Evolutionary conservation across 2,329 filamentous ascomycete genomes (phyloP).

Genomic region (Xylaria sp.): DNA sequence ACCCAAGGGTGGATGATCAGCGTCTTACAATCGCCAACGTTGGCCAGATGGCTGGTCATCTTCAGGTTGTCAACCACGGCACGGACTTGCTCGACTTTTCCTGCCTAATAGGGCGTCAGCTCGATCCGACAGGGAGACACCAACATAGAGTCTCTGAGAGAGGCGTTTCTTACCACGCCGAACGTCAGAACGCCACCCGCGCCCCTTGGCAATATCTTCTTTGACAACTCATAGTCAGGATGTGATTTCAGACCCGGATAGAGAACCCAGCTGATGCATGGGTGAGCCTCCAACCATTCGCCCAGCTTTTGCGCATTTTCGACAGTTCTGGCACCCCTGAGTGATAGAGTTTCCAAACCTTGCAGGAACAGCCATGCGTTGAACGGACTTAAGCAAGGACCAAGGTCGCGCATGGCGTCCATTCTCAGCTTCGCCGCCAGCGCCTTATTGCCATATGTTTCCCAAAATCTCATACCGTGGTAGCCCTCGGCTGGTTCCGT

Average conservation of each 20-base stretch:
- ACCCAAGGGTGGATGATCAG: slow-evolving; percentile 78
- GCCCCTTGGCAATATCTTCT: slow-evolving; percentile 74
- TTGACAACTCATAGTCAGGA: slow-evolving; percentile 69
- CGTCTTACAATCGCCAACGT: slow-evolving; percentile 78
- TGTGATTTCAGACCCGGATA: slow-evolving; percentile 76
- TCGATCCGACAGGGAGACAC: neutral
- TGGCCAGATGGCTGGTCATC: slow-evolving; percentile 77
- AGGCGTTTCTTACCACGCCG: slow-evolving; percentile 70
- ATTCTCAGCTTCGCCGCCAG: slow-evolving; percentile 75
- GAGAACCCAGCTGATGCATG: slow-evolving; percentile 76
- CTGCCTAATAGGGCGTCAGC: slow-evolving; percentile 53
- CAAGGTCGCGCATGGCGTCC: slow-evolving; percentile 75
- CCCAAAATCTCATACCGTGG: slow-evolving; percentile 76
- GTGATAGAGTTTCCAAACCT: slow-evolving; percentile 74
- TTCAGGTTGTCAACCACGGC: slow-evolving; percentile 77
- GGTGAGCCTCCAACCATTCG: slow-evolving; percentile 73
- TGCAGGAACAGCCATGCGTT: slow-evolving; percentile 76
- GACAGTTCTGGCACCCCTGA: slow-evolving; percentile 73
- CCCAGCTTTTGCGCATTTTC: slow-evolving; percentile 72
- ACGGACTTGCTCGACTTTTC: slow-evolving; percentile 49
- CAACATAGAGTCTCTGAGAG: neutral
- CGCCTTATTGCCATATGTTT: slow-evolving; percentile 72
- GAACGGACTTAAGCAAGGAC: slow-evolving; percentile 74
- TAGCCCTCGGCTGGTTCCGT: slow-evolving; percentile 74
- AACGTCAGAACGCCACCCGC: slow-evolving; percentile 78